These are phyloP conservation scores for Kregervanrija delftensis DNA, from an alignment of 805 yeast species.

Conservation along the genomic window DNA sequence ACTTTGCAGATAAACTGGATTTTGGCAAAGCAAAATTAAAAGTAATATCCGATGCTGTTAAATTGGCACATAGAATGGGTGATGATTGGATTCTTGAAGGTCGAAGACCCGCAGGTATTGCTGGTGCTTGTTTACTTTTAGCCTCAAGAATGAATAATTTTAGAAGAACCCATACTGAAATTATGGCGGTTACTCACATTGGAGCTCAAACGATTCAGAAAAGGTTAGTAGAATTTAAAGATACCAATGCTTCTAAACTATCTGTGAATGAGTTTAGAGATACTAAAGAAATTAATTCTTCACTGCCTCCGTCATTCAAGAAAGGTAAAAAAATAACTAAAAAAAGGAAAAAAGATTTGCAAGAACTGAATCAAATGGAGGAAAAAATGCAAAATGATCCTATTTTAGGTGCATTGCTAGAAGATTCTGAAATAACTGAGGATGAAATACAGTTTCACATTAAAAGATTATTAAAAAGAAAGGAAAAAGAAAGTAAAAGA, in stretches of 20 bases:
- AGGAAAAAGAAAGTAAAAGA: constrained; percentile 18
- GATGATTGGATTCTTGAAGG: constrained; percentile 96
- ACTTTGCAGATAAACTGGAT: constrained; percentile 82
- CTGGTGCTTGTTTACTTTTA: constrained; percentile 88
- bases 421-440: constrained; percentile 39
- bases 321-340: constrained; percentile 50
- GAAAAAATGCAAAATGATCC: constrained; percentile 36
- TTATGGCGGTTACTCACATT: constrained; percentile 91
- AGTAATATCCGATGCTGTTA: constrained; percentile 82
- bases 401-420: constrained; percentile 35
- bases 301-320: constrained; percentile 80
- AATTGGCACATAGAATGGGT: constrained; percentile 84
- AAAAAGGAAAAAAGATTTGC: constrained; percentile 20
- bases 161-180: constrained; percentile 85
- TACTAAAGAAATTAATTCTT: constrained; percentile 32
- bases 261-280: constrained; percentile 68
- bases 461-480: constrained; percentile 24
- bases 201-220: constrained; percentile 92
- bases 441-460: constrained; percentile 33
- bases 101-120: constrained; percentile 96
- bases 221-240: constrained; percentile 80
- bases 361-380: constrained; percentile 31
- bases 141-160: constrained; percentile 97
- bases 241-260: constrained; percentile 65
- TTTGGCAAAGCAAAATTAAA: constrained; percentile 68